Conservation (phyloP, 306 rosid genomes). For the Purshia tridentata region DNA sequence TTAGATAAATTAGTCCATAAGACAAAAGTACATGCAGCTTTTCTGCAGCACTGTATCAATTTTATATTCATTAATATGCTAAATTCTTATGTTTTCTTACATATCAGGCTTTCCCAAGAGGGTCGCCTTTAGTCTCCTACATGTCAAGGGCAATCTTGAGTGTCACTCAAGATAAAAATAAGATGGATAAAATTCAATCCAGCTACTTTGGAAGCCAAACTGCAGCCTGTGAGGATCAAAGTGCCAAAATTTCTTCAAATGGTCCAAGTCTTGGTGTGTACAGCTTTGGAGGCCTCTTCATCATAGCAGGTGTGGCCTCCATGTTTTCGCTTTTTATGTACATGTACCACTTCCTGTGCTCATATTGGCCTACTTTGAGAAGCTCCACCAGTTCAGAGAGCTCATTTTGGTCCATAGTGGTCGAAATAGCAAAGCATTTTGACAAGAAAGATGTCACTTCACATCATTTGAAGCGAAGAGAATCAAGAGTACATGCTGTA, state of each 20-base stretch:
- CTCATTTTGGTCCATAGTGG: conserved; percentile 1
- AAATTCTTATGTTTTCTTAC: background rate
- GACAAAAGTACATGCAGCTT: background rate
- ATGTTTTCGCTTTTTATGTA: conserved; percentile 7
- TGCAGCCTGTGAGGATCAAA: conserved; percentile 15
- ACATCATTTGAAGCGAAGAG: background rate
- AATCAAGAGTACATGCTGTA: background rate
- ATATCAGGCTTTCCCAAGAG: conserved; percentile 42
- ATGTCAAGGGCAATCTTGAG: conserved; percentile 50
- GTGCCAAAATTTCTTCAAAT: conserved; percentile 4
- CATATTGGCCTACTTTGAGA: conserved; percentile 8
- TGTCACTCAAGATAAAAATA: conserved; percentile 29
- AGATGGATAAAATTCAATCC: conserved; percentile 15
- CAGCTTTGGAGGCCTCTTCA: conserved; percentile 49
- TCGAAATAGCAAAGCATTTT: conserved; percentile 21
- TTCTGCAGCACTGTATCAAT: background rate
- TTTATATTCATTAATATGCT: too few species aligned
- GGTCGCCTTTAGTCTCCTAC: conserved; percentile 24
- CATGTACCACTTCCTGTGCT: conserved; percentile 5
- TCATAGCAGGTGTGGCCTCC: conserved; percentile 33
- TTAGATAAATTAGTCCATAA: background rate
- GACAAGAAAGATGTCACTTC: conserved; percentile 8
- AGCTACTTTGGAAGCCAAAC: conserved; percentile 23
- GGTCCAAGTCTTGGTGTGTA: conserved; percentile 28
- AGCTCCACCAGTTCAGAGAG: background rate